phyloP scores from a whole-genome alignment of 208 protist species.

The Trichomonas gallinae region DNA sequence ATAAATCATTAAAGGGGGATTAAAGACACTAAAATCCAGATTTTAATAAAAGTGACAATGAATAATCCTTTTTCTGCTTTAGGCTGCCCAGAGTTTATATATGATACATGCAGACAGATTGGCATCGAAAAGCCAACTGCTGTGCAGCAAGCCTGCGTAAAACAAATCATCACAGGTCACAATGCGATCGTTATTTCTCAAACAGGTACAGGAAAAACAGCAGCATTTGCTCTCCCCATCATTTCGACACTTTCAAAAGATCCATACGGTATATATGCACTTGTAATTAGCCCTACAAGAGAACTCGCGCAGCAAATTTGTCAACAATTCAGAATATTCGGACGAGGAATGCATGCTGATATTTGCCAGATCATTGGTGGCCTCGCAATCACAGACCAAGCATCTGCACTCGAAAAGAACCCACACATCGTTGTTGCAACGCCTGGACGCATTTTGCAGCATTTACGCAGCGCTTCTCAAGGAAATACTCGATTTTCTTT shows the following conservation, averaged over 20 bases:
- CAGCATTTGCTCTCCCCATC: constrained; percentile 89
- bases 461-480: constrained; percentile 30
- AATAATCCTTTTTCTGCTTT: background rate
- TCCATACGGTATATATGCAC: constrained; percentile 80
- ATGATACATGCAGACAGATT: background rate
- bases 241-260: constrained; percentile 74
- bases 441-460: constrained; percentile 48
- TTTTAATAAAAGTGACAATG: background rate
- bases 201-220: constrained; percentile 92
- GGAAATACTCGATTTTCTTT: background rate
- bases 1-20: too few species aligned
- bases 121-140: background rate
- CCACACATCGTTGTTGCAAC: constrained; percentile 55
- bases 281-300: constrained; percentile 81
- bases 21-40: background rate
- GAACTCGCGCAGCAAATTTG: constrained; percentile 36
- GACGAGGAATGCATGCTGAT: constrained; percentile 24
- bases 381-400: constrained; percentile 44
- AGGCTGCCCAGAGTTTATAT: background rate
- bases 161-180: constrained; percentile 40
- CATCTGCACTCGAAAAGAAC: constrained; percentile 32
- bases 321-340: constrained; percentile 41
- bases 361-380: constrained; percentile 24
- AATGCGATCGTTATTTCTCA: constrained; percentile 73
- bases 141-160: background rate